These are phyloP conservation scores for Cryptococcus sp. DNA, from an alignment of 1,284 basidiomycete species.

Conservation along the genomic window DNA sequence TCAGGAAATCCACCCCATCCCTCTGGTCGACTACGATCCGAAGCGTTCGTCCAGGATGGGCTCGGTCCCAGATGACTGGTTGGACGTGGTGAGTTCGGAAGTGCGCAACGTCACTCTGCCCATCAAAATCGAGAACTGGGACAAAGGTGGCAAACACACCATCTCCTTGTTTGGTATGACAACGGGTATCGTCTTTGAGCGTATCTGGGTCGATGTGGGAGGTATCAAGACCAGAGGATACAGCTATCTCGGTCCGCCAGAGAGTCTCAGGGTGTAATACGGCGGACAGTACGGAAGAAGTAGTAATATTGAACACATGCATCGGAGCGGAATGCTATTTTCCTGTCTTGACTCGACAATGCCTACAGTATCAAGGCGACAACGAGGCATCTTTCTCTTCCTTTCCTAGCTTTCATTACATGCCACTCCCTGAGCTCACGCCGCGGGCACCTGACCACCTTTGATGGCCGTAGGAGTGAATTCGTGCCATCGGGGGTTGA, in stretches of 20 bases:
- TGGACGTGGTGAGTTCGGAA: conserved; percentile 33
- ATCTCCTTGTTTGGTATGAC: conserved; percentile 38
- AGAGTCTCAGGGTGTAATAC: conserved; percentile 30
- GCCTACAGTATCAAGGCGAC: too few relatives aligned
- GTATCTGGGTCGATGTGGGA: conserved; percentile 40
- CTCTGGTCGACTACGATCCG: conserved; percentile 2
- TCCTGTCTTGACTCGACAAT: too few relatives aligned
- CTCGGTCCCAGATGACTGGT: conserved; percentile 56
- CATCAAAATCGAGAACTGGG: conserved; percentile 9
- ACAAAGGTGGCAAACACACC: conserved; percentile 31
- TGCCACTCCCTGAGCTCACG: not conserved
- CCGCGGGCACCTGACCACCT: conserved; percentile 63
- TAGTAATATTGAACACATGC: too few relatives aligned
- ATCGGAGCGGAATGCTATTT: too few relatives aligned
- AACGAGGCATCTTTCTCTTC: too few relatives aligned
- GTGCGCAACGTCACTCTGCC: conserved; percentile 36
- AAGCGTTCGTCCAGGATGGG: conserved; percentile 45
- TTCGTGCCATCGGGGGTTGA: conserved; percentile 89
- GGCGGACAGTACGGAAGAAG: not conserved
- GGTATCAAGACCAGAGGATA: conserved; percentile 34
- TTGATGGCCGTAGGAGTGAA: conserved; percentile 81
- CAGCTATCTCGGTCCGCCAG: conserved; percentile 40
- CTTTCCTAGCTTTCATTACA: too few relatives aligned
- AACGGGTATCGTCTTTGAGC: conserved; percentile 41
- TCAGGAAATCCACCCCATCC: conserved; percentile 18